Evolutionary conservation across 805 yeast genomes (phyloP).

Genomic region (Lachancea cidri): DNA sequence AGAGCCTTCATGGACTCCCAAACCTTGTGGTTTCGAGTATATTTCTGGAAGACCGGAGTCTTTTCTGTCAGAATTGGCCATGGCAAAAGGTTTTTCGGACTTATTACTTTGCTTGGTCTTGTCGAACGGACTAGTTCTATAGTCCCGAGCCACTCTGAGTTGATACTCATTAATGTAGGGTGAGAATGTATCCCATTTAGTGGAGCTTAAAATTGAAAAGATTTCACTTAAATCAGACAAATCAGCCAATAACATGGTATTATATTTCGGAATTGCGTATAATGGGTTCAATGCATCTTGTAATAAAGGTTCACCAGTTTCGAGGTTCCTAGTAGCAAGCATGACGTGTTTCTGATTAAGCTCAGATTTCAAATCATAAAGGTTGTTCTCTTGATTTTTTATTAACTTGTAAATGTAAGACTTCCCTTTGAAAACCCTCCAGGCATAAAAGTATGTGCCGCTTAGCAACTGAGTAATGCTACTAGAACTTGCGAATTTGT

Average conservation of each 20-base stretch:
- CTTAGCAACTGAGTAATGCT: conserved; percentile 41
- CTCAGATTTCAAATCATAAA: conserved; percentile 22
- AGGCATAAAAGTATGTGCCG: conserved; percentile 55
- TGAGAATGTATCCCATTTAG: conserved; percentile 13
- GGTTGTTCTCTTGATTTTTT: conserved; percentile 25
- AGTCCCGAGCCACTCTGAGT: conserved; percentile 8
- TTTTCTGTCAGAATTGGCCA: not conserved
- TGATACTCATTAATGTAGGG: conserved; percentile 6
- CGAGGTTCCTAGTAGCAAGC: not conserved
- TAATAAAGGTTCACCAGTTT: not conserved
- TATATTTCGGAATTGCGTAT: conserved; percentile 20
- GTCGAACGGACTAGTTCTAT: not conserved
- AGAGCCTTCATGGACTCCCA: not conserved
- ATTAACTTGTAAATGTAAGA: conserved; percentile 37
- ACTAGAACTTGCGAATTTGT: conserved; percentile 29
- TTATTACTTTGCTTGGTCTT: not conserved
- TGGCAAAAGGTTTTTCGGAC: not conserved
- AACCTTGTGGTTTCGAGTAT: not conserved
- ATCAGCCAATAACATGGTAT: conserved; percentile 19
- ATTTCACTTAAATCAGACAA: conserved; percentile 21
- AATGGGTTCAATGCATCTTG: conserved; percentile 13
- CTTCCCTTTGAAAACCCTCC: conserved; percentile 55
- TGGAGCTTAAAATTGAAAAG: conserved; percentile 11
- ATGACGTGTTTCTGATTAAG: conserved; percentile 12
- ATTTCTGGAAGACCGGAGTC: not conserved